These are phyloP conservation scores for Chaetoceros muelleri DNA, from an alignment of 108 stramenopile genomes.

Conservation along the genomic window DNA sequence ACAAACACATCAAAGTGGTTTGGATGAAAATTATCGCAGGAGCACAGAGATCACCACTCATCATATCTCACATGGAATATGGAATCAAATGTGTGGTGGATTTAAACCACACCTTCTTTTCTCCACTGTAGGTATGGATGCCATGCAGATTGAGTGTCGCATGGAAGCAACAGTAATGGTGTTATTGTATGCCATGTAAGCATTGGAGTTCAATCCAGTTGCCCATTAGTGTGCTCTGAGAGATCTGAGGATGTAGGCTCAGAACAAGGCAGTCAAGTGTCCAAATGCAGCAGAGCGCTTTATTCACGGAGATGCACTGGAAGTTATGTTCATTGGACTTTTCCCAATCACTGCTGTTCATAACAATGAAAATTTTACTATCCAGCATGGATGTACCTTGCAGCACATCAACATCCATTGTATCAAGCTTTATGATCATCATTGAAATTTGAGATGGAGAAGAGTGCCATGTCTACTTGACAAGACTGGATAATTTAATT, in stretches of 20 bases:
- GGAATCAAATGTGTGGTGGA: slow-evolving; percentile 82
- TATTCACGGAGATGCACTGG: slow-evolving; percentile 65
- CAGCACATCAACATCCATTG: no score
- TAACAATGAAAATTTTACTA: no score
- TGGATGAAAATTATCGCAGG: slow-evolving; percentile 62
- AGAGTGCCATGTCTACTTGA: no score
- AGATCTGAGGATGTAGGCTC: slow-evolving; percentile 50
- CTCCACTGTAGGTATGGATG: slow-evolving; percentile 80
- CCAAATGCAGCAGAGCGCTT: slow-evolving; percentile 69
- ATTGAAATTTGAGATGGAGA: no score
- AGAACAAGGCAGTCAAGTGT: slow-evolving; percentile 68
- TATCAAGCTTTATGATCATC: no score
- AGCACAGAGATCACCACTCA: slow-evolving; percentile 41
- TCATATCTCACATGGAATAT: slow-evolving; percentile 72
- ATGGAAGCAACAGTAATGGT: slow-evolving; percentile 62
- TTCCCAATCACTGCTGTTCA: no score
- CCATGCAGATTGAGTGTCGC: slow-evolving; percentile 64
- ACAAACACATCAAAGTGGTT: slow-evolving; percentile 64
- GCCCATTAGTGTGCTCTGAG: slow-evolving; percentile 53
- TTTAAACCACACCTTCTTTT: slow-evolving; percentile 79
- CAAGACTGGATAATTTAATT: no score
- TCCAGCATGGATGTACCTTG: no score
- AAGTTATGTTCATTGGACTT: no score
- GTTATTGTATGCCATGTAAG: no score
- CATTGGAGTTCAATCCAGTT: slow-evolving; percentile 61